Evolutionary conservation across 352 stramenopile species (phyloP).

Genomic region (Phytophthora rubi): DNA sequence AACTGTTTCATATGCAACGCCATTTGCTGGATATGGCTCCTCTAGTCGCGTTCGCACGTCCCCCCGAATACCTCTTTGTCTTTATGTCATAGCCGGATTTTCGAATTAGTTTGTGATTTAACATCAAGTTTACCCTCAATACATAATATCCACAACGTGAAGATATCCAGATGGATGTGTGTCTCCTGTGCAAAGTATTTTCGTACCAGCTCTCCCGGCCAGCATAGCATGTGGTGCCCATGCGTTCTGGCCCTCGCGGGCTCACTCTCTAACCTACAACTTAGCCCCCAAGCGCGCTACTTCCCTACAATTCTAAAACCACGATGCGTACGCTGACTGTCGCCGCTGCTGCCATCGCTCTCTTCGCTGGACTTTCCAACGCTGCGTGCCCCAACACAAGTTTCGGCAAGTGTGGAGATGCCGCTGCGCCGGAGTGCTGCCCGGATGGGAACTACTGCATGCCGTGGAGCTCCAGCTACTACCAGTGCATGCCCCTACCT

Average conservation of each 20-base stretch:
- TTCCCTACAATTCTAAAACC: neutral
- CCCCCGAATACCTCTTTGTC: conserved; percentile 11
- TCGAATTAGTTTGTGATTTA: neutral
- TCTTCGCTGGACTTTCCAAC: conserved; percentile 11
- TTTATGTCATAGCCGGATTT: conserved; percentile 9
- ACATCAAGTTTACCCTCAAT: neutral
- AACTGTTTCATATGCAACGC: too few species aligned
- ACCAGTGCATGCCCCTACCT: conserved; percentile 46
- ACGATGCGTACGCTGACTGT: conserved; percentile 20
- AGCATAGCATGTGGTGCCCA: neutral
- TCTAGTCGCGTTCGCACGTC: conserved; percentile 9
- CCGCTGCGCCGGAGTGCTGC: conserved; percentile 40
- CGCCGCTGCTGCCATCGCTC: conserved; percentile 6
- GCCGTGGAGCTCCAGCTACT: conserved; percentile 42
- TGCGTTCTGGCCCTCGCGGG: neutral
- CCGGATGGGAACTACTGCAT: conserved; percentile 48
- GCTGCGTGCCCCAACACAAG: conserved; percentile 24
- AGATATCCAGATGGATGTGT: neutral
- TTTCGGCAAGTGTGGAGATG: conserved; percentile 34
- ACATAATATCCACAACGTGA: conserved; percentile 14
- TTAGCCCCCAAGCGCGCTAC: conserved; percentile 9
- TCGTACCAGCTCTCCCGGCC: conserved; percentile 9
- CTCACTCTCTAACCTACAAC: conserved; percentile 12
- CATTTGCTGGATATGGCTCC: too few species aligned
- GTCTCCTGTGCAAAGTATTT: neutral